A percentile compares a stretch with the other conserved stretches of the same genome.
Evolutionary conservation across 2,329 filamentous ascomycete species (phyloP).

Genomic region (Diaporthe batatas): DNA sequence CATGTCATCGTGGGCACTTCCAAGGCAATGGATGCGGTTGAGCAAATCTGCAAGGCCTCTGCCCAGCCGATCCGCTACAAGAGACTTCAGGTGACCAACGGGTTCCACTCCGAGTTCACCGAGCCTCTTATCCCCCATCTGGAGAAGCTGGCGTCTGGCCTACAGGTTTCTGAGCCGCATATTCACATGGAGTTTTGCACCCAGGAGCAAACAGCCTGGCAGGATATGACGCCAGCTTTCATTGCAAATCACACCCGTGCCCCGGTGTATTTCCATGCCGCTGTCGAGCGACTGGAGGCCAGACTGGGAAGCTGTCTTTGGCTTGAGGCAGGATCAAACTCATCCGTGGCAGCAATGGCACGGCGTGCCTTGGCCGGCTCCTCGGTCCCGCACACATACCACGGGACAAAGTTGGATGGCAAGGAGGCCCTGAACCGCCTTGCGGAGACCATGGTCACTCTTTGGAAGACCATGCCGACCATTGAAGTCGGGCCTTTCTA

Average conservation of each 20-base stretch:
- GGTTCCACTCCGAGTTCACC: slow-evolving; percentile 48
- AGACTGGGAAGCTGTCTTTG: slow-evolving; percentile 45
- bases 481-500: slow-evolving; percentile 48
- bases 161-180: slow-evolving; percentile 42
- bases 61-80: slow-evolving; percentile 40
- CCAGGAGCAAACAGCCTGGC: slow-evolving; percentile 6
- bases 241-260: slow-evolving; percentile 49
- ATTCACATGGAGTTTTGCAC: slow-evolving; percentile 46
- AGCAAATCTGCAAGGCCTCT: slow-evolving; percentile 39
- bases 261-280: slow-evolving; percentile 51
- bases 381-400: slow-evolving; percentile 44
- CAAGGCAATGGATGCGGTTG: not conserved
- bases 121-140: slow-evolving; percentile 45
- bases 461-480: slow-evolving; percentile 43
- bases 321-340: slow-evolving; percentile 52
- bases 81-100: slow-evolving; percentile 47
- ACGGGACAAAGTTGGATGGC: slow-evolving; percentile 43
- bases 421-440: slow-evolving; percentile 1
- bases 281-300: slow-evolving; percentile 46
- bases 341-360: slow-evolving; percentile 53
- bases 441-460: slow-evolving; percentile 23
- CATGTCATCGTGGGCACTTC: slow-evolving; percentile 50
- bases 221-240: slow-evolving; percentile 32
- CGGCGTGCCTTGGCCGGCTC: slow-evolving; percentile 46
- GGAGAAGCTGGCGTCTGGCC: slow-evolving; percentile 34